Evolutionary conservation across 208 protist genomes (phyloP).

Genomic region (Crithidia expoeki): DNA sequence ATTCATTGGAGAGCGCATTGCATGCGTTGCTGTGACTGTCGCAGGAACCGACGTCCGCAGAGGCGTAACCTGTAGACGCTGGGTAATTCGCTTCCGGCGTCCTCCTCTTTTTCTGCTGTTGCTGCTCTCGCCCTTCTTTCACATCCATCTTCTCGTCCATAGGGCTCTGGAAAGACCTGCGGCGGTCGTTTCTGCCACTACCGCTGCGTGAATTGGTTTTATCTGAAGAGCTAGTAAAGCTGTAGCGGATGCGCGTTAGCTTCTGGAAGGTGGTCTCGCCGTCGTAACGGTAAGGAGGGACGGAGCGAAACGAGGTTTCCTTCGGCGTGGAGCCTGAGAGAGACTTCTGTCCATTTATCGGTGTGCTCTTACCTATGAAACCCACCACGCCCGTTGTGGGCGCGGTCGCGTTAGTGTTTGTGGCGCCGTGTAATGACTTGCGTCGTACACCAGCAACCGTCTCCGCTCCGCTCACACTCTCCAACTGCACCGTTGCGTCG

Average conservation of each 20-base stretch:
- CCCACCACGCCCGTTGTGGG: neutral
- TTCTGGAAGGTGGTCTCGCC: slow-evolving; percentile 3
- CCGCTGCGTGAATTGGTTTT: neutral
- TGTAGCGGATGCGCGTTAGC: neutral
- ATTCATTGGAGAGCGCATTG: neutral
- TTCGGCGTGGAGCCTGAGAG: neutral
- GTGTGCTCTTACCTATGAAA: neutral
- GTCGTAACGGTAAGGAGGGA: slow-evolving; percentile 4
- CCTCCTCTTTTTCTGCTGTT: neutral
- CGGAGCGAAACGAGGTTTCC: neutral
- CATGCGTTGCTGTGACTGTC: neutral
- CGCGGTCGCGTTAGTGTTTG: neutral
- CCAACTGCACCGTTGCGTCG: neutral
- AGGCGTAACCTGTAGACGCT: slow-evolving; percentile 9
- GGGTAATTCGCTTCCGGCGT: neutral
- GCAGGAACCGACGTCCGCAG: neutral
- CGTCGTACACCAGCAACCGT: neutral
- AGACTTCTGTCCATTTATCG: neutral
- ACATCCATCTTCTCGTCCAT: neutral
- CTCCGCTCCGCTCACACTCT: neutral
- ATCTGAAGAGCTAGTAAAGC: neutral
- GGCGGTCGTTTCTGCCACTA: slow-evolving; percentile 2
- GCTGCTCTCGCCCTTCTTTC: neutral
- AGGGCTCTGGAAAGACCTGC: neutral
- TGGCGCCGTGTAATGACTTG: neutral